A percentile compares a stretch with the other conserved stretches of the same genome.
These are phyloP conservation scores for Aspergillus sergii DNA, from an alignment of 2,329 filamentous ascomycete species.

Conservation along the genomic window DNA sequence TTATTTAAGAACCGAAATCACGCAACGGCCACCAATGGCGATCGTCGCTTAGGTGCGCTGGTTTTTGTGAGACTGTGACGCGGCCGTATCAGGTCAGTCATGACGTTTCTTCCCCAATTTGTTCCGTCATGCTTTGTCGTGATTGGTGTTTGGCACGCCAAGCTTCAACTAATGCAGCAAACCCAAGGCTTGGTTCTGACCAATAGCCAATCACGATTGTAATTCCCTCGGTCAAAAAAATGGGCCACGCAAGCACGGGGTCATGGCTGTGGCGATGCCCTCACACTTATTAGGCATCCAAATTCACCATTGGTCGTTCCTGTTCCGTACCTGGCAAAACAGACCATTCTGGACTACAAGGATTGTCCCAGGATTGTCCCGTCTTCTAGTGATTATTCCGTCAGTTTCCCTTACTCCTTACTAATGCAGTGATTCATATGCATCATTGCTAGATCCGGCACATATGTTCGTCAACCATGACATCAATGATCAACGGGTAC, in stretches of 20 bases:
- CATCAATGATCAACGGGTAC: conserved; percentile 3
- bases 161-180: conserved; percentile 25
- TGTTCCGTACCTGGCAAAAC: conserved; percentile 1
- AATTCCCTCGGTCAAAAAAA: not conserved
- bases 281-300: conserved; percentile 10
- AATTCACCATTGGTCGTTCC: conserved; percentile 6
- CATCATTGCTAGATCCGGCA: not conserved
- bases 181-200: conserved; percentile 15
- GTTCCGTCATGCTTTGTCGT: not conserved
- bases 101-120: conserved; percentile 5
- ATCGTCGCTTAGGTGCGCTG: not conserved
- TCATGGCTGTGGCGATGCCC: conserved; percentile 4
- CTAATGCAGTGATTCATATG: not conserved
- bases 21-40: conserved; percentile 15
- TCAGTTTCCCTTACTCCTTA: no score
- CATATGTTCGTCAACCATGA: not conserved
- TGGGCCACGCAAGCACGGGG: conserved; percentile 23
- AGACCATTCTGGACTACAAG: not conserved
- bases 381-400: not conserved
- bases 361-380: not conserved
- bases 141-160: conserved; percentile 16
- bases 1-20: conserved; percentile 15
- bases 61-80: conserved; percentile 14
- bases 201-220: conserved; percentile 6
- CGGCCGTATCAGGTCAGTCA: conserved; percentile 15